Evolutionary conservation across 768 basidiomycete genomes (phyloP), one percentile per base, ranked within the genome.

Genomic region (Mycena sanguinolenta): DNA sequence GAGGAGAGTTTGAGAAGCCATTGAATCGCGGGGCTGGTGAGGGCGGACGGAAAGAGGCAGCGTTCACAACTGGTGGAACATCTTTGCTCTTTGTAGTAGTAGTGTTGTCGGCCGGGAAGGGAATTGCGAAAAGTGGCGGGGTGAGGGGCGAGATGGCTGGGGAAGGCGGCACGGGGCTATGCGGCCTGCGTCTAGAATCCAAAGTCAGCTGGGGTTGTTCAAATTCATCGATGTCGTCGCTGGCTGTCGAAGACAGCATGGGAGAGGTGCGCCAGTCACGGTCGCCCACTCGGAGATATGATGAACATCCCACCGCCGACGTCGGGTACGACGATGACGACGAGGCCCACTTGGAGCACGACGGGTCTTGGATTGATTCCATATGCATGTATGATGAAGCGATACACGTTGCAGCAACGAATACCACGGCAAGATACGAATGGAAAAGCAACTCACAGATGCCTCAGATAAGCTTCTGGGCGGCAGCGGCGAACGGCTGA

Each of bases 1-100:
- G 83, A 32, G 57, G 34, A 38, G 68, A 71, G 81, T 81, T 82
- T 80, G 53, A 9, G 16, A 73, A 73, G 64, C 72, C 72, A 66
- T 65, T 58, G 61, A 73, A 73, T 17, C 72, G 67, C 49, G 72
- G 72, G 25, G 72, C 68, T 30, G 72, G 72, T 39, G 72, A 73
- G 19, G 68, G 72, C 55, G 68, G 64, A 58, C 72, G 67, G 50
- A 73, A 70, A 59, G 57, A 62, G 39, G 68, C 19, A 38, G 53
- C 9, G 59, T 69, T 73, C 64, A 64, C n/a, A 27, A 67, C 25
- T 55, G 69, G 65, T 13, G 19, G 68, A 63, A 73, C 72, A 73
- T 73, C 64, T 53, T 73, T 54, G 65, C 58, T 12, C 39, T 50
- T 58, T 19, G 72, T 58, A 6, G 36, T 57, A 32, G 2, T 69